A percentile compares a stretch with the other conserved stretches of the same genome.
Conservation (phyloP, 176 grass and related monocot genomes). For the Themeda triandra region DNA sequence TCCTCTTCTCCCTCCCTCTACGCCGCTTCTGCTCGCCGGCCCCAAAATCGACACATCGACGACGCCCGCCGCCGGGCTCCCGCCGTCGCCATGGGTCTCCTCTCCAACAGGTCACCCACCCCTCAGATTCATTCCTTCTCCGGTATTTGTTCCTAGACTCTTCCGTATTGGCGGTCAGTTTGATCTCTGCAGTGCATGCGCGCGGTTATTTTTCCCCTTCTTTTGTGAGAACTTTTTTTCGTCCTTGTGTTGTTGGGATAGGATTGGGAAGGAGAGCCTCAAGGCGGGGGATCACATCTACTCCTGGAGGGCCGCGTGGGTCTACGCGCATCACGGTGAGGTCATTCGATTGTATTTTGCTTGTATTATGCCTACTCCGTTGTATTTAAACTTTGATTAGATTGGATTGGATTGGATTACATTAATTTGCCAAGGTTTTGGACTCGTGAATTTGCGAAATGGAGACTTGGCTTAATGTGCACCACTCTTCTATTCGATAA, state of each 20-base stretch:
- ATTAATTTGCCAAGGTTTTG: background rate
- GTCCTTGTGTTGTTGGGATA: background rate
- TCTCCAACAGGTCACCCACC: slow-evolving; percentile 42
- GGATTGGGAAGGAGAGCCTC: slow-evolving; percentile 63
- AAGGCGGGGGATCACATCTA: slow-evolving; percentile 84
- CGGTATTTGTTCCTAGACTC: background rate
- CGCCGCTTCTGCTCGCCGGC: background rate
- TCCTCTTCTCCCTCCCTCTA: background rate
- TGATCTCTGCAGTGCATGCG: background rate
- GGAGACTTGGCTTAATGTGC: background rate
- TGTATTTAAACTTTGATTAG: background rate
- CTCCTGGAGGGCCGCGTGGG: slow-evolving; percentile 68
- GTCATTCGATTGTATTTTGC: background rate
- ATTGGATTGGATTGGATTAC: background rate
- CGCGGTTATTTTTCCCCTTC: background rate
- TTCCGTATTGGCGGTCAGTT: too few relatives aligned
- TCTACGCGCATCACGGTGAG: slow-evolving; percentile 83
- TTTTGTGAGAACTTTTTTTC: background rate
- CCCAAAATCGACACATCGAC: background rate
- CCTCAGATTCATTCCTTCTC: background rate
- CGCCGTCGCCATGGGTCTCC: slow-evolving; percentile 42
- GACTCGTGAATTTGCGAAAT: background rate
- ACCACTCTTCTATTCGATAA: background rate
- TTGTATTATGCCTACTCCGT: background rate
- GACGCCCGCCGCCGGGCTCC: background rate